Conservation (phyloP, 176 grass and related monocot species). For the Stipa capillata region DNA sequence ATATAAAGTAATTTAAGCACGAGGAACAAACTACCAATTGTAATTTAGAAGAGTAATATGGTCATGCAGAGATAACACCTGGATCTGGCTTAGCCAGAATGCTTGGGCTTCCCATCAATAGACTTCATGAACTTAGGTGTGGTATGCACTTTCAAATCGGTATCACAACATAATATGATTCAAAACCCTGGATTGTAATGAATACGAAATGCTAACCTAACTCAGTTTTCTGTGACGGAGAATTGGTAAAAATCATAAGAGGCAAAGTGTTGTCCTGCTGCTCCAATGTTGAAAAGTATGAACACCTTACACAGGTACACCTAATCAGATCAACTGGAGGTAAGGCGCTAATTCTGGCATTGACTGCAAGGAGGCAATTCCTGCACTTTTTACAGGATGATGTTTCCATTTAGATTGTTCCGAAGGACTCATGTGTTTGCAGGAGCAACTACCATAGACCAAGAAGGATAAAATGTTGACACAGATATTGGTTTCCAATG, state of each 20-base stretch:
- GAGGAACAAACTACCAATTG: not conserved
- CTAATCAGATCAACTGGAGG: not conserved
- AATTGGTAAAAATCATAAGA: not conserved
- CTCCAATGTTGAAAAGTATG: not conserved
- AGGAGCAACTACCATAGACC: too few species aligned
- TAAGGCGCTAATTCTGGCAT: too few species aligned
- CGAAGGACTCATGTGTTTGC: too few species aligned
- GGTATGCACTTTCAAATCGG: not conserved
- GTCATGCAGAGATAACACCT: not conserved
- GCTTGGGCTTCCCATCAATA: not conserved
- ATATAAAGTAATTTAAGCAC: not conserved
- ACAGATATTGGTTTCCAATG: too few species aligned
- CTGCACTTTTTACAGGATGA: not conserved
- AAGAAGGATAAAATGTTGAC: too few species aligned
- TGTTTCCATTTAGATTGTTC: not conserved
- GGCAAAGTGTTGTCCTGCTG: not conserved
- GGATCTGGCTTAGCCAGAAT: not conserved
- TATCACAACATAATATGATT: too few species aligned
- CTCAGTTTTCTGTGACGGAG: too few species aligned
- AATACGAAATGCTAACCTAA: not conserved
- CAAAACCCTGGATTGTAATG: not conserved
- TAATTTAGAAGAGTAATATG: not conserved
- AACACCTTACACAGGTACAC: not conserved
- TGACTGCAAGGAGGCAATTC: too few species aligned
- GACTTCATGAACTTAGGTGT: not conserved